These are phyloP conservation scores for Nicotiana obtusifolia DNA, from an alignment of 257 asterid genomes.

Conservation along the genomic window DNA sequence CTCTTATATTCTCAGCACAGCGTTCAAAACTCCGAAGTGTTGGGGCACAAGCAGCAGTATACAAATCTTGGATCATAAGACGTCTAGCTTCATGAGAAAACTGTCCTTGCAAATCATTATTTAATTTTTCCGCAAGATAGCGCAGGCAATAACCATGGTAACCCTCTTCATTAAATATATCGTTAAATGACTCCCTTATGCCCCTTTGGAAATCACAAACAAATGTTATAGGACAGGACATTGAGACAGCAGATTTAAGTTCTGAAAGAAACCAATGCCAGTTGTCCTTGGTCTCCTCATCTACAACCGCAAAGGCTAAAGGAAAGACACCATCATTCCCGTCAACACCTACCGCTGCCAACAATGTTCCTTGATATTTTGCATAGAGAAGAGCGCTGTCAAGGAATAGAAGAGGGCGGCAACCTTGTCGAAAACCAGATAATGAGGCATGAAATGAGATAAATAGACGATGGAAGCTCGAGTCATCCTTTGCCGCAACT, in stretches of 20 bases:
- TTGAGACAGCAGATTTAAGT: conserved; percentile 66
- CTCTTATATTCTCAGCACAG: conserved; percentile 75
- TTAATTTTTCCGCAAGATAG: conserved; percentile 85
- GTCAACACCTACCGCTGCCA: conserved; percentile 89
- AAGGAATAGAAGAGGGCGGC: conserved; percentile 90
- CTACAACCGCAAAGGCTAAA: conserved; percentile 92
- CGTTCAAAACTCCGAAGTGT: conserved; percentile 61
- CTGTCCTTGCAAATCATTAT: conserved; percentile 84
- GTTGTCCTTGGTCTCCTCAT: conserved; percentile 85
- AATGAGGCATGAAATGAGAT: conserved; percentile 87
- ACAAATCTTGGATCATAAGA: conserved; percentile 89
- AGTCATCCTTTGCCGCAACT: conserved; percentile 80
- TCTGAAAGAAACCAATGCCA: conserved; percentile 96
- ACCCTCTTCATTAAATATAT: conserved; percentile 75
- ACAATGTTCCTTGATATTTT: conserved; percentile 82
- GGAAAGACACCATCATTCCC: conserved; percentile 93
- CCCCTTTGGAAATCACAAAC: conserved; percentile 95
- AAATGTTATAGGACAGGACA: conserved; percentile 70
- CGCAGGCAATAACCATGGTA: conserved; percentile 89
- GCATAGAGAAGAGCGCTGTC: conserved; percentile 94
- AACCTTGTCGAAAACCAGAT: conserved; percentile 68
- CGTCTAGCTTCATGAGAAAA: conserved; percentile 98
- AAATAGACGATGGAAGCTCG: conserved; percentile 78
- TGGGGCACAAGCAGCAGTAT: conserved; percentile 86
- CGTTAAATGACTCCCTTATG: conserved; percentile 55